Evolutionary conservation across 305 asterid genomes (phyloP), one percentile per base, ranked within the genome.

Genomic region (Rubia tinctorum): DNA sequence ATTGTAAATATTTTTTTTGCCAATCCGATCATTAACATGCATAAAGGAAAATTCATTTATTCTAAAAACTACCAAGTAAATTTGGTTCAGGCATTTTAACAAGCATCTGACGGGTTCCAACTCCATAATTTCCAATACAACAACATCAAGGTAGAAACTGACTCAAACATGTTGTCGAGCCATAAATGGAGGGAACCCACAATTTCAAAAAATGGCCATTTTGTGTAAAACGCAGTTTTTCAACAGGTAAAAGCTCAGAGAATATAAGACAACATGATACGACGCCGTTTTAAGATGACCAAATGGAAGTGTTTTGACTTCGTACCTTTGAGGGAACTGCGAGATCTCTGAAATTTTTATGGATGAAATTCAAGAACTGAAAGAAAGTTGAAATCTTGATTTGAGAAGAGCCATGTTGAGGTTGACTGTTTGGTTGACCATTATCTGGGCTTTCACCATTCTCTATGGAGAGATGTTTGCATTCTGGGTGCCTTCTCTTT

Each of bases 391-490:
- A 2, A 17, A 63, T 63, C 34, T 63, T 63, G 49, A 65, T n/a
- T 22, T 40, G 55, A 65, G 39, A 55, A 42, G 20, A 61, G 60
- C 39, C 74, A 84, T 81, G 88, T 82, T 82, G 93, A 87, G 87
- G 62, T 68, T 88, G 81, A 87, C 96, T 14, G 75, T 85, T 81
- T 86, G 74, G 55, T 77, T 95, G 45, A 79, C 88, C 89, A 17
- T 89, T 8, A 64, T 87, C 18, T 95, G 99, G 99, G 95, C 87
- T 43, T 44, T 88, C 30, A 92, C 79, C 76, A 86, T 95, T 17
- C 85, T 95, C 15, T 95, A 90, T 65, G 99, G 98, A 25, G 99
- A 95, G 86, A 90, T 95, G 97, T 83, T 92, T 68, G 84, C 98
- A 4, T 95, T 86, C 85, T 83, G 92, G 91, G 72, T 86, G 68